These are phyloP conservation scores for Aspergillus ibericus DNA, from an alignment of 2,329 filamentous ascomycete genomes.

Conservation along the genomic window DNA sequence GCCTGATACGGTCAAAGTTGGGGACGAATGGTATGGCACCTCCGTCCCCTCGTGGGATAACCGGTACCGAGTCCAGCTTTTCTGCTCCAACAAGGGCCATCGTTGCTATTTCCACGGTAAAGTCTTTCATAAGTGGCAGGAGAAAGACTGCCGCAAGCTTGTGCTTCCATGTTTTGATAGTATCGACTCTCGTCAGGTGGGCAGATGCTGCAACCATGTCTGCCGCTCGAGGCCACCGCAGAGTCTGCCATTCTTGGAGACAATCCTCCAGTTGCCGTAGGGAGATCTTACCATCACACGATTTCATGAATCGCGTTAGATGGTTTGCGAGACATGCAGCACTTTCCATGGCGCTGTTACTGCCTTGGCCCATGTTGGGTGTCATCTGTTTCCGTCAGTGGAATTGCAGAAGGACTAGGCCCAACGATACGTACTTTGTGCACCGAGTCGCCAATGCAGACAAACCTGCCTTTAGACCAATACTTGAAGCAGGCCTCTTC, in stretches of 20 bases:
- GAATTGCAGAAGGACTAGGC: background rate
- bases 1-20: background rate
- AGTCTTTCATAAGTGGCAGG: background rate
- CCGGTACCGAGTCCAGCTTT: background rate
- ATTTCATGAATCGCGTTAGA: background rate
- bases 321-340: background rate
- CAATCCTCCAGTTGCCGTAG: background rate
- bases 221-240: background rate
- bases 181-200: background rate
- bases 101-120: background rate
- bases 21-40: background rate
- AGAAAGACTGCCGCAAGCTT: background rate
- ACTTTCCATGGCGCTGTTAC: background rate
- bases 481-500: constrained; percentile 8
- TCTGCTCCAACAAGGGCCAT: background rate
- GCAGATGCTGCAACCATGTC: background rate
- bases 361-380: background rate
- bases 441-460: constrained; percentile 11
- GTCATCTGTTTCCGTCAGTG: background rate
- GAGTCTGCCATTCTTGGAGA: background rate
- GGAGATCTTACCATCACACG: background rate
- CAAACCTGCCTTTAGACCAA: constrained; percentile 9
- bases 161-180: background rate
- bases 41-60: background rate
- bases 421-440: constrained; percentile 5